Conservation (phyloP, 371 early-diverging fungal species). For the Saksenaea oblongispora region DNA sequence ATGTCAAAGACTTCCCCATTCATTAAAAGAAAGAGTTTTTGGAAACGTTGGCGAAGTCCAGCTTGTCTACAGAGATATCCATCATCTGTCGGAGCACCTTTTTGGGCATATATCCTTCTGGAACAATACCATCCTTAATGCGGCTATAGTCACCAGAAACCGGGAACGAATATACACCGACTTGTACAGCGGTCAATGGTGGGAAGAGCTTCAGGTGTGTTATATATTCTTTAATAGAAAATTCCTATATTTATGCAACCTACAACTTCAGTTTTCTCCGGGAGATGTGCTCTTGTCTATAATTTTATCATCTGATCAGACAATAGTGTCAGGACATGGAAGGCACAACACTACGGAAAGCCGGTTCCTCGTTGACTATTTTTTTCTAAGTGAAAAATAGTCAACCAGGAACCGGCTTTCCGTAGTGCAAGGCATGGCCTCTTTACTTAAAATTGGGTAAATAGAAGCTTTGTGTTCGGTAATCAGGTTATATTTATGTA, state of each 20-base stretch:
- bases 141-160: not conserved
- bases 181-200: not conserved
- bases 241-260: too few species aligned
- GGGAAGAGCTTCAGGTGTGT: not conserved
- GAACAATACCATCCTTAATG: not conserved
- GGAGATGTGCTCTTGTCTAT: not conserved
- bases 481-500: not conserved
- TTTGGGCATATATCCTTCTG: not conserved
- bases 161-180: not conserved
- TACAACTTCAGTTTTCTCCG: not conserved
- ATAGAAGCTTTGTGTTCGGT: not conserved
- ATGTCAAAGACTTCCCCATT: not conserved
- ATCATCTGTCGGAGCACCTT: not conserved
- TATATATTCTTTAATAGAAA: not conserved
- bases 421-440: too few species aligned
- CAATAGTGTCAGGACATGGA: not conserved
- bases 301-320: not conserved
- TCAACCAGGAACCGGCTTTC: too few species aligned
- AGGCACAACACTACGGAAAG: too few species aligned
- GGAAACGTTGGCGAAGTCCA: not conserved
- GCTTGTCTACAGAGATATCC: not conserved
- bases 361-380: too few species aligned
- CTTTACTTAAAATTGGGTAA: not conserved
- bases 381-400: too few species aligned
- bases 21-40: not conserved